phyloP scores from a whole-genome alignment of 108 stramenopile species.

The Poteriospumella lacustris region DNA sequence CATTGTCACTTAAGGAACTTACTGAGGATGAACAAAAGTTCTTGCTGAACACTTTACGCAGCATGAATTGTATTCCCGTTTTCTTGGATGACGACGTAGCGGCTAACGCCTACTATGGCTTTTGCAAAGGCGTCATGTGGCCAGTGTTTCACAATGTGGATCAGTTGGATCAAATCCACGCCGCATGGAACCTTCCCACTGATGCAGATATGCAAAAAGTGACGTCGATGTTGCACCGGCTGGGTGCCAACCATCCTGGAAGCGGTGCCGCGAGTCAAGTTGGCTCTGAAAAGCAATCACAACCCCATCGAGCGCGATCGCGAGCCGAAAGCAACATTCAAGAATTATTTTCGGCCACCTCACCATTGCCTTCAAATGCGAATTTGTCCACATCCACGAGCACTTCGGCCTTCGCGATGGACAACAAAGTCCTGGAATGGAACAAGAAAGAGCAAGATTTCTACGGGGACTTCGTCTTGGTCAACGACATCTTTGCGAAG shows the following conservation, averaged over 20 bases:
- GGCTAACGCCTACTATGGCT: slow-evolving; percentile 79
- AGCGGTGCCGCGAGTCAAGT: neutral
- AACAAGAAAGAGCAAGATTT: slow-evolving; percentile 74
- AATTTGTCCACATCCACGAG: slow-evolving; percentile 43
- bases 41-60: slow-evolving; percentile 61
- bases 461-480: slow-evolving; percentile 76
- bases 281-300: neutral
- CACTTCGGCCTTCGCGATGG: slow-evolving; percentile 8
- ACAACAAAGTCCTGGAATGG: slow-evolving; percentile 55
- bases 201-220: neutral
- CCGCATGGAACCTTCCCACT: slow-evolving; percentile 18
- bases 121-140: slow-evolving; percentile 95
- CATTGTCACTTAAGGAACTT: slow-evolving; percentile 56
- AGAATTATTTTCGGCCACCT: neutral
- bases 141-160: slow-evolving; percentile 97
- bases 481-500: slow-evolving; percentile 73
- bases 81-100: slow-evolving; percentile 64
- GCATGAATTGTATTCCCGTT: slow-evolving; percentile 88
- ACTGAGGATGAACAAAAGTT: slow-evolving; percentile 67
- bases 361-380: slow-evolving; percentile 32
- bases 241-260: neutral
- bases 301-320: neutral
- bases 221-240: neutral
- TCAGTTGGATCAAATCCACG: slow-evolving; percentile 62
- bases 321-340: neutral